Conservation (phyloP, 2,329 filamentous ascomycete genomes). For the Trichoderma sp. region DNA sequence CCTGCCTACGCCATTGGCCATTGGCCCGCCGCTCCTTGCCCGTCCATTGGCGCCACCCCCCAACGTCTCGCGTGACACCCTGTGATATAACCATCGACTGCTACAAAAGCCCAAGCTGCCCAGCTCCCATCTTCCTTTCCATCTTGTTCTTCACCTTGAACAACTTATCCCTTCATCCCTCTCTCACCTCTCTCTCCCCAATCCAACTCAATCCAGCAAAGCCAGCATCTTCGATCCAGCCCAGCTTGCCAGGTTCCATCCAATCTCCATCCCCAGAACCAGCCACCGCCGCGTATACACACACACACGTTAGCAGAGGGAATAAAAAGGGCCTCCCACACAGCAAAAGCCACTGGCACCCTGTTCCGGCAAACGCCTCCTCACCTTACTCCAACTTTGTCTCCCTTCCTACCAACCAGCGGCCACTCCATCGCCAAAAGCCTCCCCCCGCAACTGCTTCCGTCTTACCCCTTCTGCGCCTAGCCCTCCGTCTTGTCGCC, state of each 20-base stretch:
- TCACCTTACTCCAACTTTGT: constrained; percentile 21
- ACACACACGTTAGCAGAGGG: neutral
- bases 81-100: constrained; percentile 25
- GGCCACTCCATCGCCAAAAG: constrained; percentile 9
- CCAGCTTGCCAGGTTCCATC: neutral
- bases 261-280: neutral
- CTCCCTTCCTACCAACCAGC: neutral
- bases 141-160: neutral
- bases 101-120: constrained; percentile 23
- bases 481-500: constrained; percentile 14
- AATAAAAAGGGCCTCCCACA: neutral
- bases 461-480: constrained; percentile 19
- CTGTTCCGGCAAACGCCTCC: constrained; percentile 21
- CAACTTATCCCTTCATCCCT: neutral
- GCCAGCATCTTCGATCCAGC: neutral
- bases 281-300: neutral
- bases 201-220: neutral
- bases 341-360: constrained; percentile 1
- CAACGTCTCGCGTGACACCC: constrained; percentile 30
- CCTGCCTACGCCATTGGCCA: constrained; percentile 19
- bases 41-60: constrained; percentile 26
- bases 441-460: constrained; percentile 7
- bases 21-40: neutral
- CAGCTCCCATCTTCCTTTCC: neutral
- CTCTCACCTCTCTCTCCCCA: neutral